These are phyloP conservation scores for Globisporangium carolinianum DNA, from an alignment of 352 stramenopile genomes.

Conservation along the genomic window DNA sequence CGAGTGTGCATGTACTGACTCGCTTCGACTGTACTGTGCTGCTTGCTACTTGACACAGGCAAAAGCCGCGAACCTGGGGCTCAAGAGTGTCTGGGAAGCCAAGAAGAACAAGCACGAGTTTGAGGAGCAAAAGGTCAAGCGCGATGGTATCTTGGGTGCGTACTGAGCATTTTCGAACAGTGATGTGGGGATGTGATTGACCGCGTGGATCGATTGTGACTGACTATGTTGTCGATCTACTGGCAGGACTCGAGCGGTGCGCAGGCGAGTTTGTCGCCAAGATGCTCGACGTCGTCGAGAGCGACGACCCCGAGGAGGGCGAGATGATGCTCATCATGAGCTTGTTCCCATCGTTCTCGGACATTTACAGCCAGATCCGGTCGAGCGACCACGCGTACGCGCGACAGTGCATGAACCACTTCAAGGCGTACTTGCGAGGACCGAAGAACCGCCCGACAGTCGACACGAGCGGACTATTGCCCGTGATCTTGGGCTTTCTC, in stretches of 20 bases:
- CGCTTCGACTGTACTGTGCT: background rate
- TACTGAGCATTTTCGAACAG: too few relatives aligned
- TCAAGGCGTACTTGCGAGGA: slow-evolving; percentile 71
- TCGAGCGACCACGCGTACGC: slow-evolving; percentile 73
- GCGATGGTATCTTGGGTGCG: slow-evolving; percentile 70
- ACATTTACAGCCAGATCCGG: slow-evolving; percentile 84
- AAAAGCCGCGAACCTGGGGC: slow-evolving; percentile 46
- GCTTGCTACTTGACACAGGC: slow-evolving; percentile 25
- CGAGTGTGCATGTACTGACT: too few relatives aligned
- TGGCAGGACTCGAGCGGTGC: slow-evolving; percentile 67
- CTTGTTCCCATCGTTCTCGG: slow-evolving; percentile 83
- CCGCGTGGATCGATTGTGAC: background rate
- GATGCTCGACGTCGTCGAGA: slow-evolving; percentile 83
- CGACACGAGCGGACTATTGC: slow-evolving; percentile 66
- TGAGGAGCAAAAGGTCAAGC: slow-evolving; percentile 77
- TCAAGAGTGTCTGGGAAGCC: slow-evolving; percentile 64
- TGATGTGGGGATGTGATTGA: too few relatives aligned
- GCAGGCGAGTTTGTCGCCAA: slow-evolving; percentile 81
- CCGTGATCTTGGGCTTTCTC: slow-evolving; percentile 69
- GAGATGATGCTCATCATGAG: slow-evolving; percentile 78
- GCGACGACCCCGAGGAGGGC: slow-evolving; percentile 69
- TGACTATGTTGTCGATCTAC: slow-evolving; percentile 1
- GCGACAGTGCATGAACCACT: slow-evolving; percentile 83
- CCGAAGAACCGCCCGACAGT: slow-evolving; percentile 78
- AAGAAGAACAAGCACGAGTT: slow-evolving; percentile 76